Conservation (phyloP, 495 filamentous ascomycete species). For the Talaromyces stipitatus region DNA sequence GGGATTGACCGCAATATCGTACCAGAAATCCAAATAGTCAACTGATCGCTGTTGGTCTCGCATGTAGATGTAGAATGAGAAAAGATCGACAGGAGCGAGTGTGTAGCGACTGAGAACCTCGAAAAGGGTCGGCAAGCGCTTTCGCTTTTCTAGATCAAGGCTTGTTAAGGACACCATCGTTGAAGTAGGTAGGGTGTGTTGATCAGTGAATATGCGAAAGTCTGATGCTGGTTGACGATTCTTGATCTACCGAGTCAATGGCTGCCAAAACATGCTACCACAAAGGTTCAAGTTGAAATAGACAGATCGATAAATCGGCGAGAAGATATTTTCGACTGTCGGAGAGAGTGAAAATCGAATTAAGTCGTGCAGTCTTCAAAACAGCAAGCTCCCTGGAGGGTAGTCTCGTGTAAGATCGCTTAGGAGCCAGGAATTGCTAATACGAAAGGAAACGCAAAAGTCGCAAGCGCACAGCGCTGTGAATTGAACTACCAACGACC, state of each 20-base stretch:
- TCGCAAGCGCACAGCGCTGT: not conserved
- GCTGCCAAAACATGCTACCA: no score
- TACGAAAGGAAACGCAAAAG: not conserved
- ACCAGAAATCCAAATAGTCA: constrained; percentile 99
- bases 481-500: not conserved
- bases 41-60: constrained; percentile 95
- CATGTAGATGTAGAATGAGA: constrained; percentile 99
- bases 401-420: not conserved
- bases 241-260: not conserved
- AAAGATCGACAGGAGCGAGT: constrained; percentile 87
- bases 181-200: not conserved
- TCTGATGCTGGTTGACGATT: not conserved
- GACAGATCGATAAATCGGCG: not conserved
- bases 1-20: constrained; percentile 48
- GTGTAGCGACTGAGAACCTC: constrained; percentile 91
- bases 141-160: constrained; percentile 38
- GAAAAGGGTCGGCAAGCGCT: constrained; percentile 86
- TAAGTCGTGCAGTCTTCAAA: not conserved
- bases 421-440: not conserved
- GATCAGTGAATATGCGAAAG: not conserved
- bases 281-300: not conserved
- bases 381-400: not conserved
- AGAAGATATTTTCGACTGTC: not conserved
- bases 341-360: not conserved
- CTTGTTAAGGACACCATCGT: constrained; percentile 1